Evolutionary conservation across 2,329 filamentous ascomycete species (phyloP), one percentile per base, ranked within the genome.

Genomic region (Colletotrichum musae): DNA sequence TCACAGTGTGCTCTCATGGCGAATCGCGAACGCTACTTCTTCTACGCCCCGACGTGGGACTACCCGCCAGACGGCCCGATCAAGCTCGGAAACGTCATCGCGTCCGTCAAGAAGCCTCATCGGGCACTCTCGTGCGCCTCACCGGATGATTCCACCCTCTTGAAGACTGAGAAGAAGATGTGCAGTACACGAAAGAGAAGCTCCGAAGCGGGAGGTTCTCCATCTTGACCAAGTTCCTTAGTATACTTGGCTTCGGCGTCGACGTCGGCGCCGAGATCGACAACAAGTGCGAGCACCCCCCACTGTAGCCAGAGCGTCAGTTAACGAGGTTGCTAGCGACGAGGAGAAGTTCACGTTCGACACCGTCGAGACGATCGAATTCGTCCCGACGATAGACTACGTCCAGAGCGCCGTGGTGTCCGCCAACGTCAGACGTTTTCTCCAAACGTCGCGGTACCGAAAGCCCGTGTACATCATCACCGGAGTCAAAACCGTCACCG

Each of bases 21-120:
- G 54, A 68, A 48, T 24, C 58, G 45, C 45, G 52, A 58, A 0
- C 26, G 18, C 13, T 28, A 56, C 26, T 72, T 58, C 60, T 72
- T 69, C 32, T 71, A 66, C 47, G 70, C 66, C 6, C 71, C 71
- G 24, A 71, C 70, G 3, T 71, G 65, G 70, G 71, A 72, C 43
- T 71, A 43, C 43, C 70, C 68, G 1, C 69, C 71, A 1, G 54
- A 53, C 4, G 71, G 71, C 7, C 64, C 71, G 12, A 70, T 72
- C n/a, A 70, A 71, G 62, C 58, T 72, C 13, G 71, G 71, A 6
- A 72, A 71, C 50, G 61, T 71, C 45, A 52, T 72, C n/a, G 51
- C 64, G 10, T 71, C 69, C 7, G 65, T 71, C 12, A 64, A 71
- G 36, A 72, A 47, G 18, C 71, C 71, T 0, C 32, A 72, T 13